Evolutionary conservation across 176 grass and related monocot species (phyloP).

Genomic region (Canna indica): DNA sequence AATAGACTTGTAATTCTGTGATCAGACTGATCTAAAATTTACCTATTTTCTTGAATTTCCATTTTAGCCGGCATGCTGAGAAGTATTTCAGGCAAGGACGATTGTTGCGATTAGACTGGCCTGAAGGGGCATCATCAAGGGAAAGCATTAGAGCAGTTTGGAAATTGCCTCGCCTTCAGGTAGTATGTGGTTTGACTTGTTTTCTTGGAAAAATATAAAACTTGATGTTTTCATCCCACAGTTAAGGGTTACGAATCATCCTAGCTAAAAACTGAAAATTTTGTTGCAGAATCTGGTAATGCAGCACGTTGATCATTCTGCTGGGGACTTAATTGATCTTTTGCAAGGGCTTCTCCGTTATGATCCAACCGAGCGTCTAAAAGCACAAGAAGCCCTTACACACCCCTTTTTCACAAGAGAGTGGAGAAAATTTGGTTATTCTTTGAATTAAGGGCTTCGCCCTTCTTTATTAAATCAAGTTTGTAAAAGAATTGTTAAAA

Average conservation of each 20-base stretch:
- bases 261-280: slow-evolving; percentile 4
- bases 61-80: slow-evolving; percentile 66
- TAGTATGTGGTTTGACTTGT: slow-evolving; percentile 17
- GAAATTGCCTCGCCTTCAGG: slow-evolving; percentile 93
- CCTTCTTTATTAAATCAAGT: background rate
- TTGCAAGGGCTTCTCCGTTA: slow-evolving; percentile 90
- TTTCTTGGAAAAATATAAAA: background rate
- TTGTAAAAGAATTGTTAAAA: slow-evolving; percentile 6
- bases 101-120: slow-evolving; percentile 73
- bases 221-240: background rate
- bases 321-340: slow-evolving; percentile 98
- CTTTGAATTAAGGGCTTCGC: slow-evolving; percentile 1
- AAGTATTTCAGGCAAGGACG: slow-evolving; percentile 70
- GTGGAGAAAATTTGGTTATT: slow-evolving; percentile 61
- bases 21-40: background rate
- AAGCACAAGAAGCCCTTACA: slow-evolving; percentile 69
- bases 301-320: slow-evolving; percentile 99
- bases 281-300: slow-evolving; percentile 85
- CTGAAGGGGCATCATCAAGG: slow-evolving; percentile 76
- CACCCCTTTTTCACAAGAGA: slow-evolving; percentile 91
- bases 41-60: background rate
- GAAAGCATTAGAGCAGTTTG: slow-evolving; percentile 85
- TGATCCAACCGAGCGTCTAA: slow-evolving; percentile 70
- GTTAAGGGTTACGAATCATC: background rate
- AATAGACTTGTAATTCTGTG: background rate